Base-by-base conservation (phyloP, 1,284 basidiomycete species). In the Somion occarium region DNA sequence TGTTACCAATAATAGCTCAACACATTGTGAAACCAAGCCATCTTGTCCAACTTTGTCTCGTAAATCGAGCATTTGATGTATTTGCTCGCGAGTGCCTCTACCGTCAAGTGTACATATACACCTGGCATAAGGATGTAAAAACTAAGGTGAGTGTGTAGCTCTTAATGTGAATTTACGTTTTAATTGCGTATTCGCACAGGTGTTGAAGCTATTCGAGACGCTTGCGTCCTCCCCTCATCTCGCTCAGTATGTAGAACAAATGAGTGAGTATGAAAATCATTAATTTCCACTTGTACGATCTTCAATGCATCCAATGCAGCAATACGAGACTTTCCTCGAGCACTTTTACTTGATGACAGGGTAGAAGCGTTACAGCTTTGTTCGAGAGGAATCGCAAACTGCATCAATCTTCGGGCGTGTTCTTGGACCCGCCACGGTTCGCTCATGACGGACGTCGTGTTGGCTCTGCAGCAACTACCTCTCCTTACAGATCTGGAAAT, bases 341-440 rank as follows among this genome's bases (percentile, higher is more conserved):
- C 68, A 4, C 53, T 75, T 2, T 61, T 67, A 2, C 56, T 58
- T 1, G 53, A 53, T 9, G 51, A 64, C 0, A 64, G 68, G 18
- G 64, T 69, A 9, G 61, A 69, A 1, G 57, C 78, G 19, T 59
- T 70, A 12, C 62, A 67, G 3, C 56, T 67, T 15, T 79, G 83
- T 46, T 48, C 75, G 2, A 59, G 54, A 38, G 85, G 78, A 0
- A 65, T 90, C 13, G 60, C 63, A 44, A 85, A 88, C 57, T 87
- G 85, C 58, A 58, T 67, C 27, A 80, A 80, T 54, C 73, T 90
- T 9, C 68, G 58, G 30, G 70, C 79, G 4, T 88, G 83, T 60
- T 79, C 78, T 7, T 90, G 86, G 87, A 89, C 87, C 4, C 76
- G 87, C 38, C 83, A 89, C 57, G 84, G 85, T 2, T 81, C 86